Percentiles rank a stretch among this genome's conserved stretches.
phyloP scores from a whole-genome alignment of 2,329 filamentous ascomycete species.

The Dothideomycetidae sp. region DNA sequence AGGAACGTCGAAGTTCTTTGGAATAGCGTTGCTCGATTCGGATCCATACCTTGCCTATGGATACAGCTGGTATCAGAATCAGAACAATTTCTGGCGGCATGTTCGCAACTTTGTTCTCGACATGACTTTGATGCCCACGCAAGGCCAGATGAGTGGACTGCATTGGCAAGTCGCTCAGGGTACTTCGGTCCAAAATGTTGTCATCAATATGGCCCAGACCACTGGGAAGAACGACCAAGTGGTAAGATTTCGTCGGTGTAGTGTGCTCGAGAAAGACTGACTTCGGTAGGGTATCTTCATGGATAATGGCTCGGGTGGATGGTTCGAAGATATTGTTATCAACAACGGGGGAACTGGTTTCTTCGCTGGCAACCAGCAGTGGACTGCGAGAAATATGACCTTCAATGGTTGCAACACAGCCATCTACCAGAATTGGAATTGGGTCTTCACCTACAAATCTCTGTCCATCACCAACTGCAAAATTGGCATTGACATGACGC shows the following conservation, averaged over 20 bases:
- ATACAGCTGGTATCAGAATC: slow-evolving; percentile 21
- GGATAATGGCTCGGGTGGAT: slow-evolving; percentile 53
- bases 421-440: slow-evolving; percentile 85
- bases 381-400: slow-evolving; percentile 67
- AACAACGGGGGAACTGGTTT: slow-evolving; percentile 66
- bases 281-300: slow-evolving; percentile 43
- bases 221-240: slow-evolving; percentile 11
- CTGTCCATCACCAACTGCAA: slow-evolving; percentile 42
- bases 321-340: slow-evolving; percentile 72
- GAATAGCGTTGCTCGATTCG: slow-evolving; percentile 21
- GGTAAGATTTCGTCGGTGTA: slow-evolving; percentile 1
- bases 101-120: slow-evolving; percentile 45
- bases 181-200: slow-evolving; percentile 44
- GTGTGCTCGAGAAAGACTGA: background rate
- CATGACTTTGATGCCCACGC: slow-evolving; percentile 21
- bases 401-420: slow-evolving; percentile 75
- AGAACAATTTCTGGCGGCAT: slow-evolving; percentile 40
- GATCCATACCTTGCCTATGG: slow-evolving; percentile 22
- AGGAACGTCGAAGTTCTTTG: slow-evolving; percentile 19
- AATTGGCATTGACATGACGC: slow-evolving; percentile 66
- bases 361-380: slow-evolving; percentile 77
- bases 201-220: slow-evolving; percentile 34
- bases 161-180: slow-evolving; percentile 58
- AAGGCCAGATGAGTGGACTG: slow-evolving; percentile 32
- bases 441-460: slow-evolving; percentile 70